These are phyloP conservation scores for Lecanosticta acicola DNA, from an alignment of 2,329 filamentous ascomycete species.

Conservation along the genomic window DNA sequence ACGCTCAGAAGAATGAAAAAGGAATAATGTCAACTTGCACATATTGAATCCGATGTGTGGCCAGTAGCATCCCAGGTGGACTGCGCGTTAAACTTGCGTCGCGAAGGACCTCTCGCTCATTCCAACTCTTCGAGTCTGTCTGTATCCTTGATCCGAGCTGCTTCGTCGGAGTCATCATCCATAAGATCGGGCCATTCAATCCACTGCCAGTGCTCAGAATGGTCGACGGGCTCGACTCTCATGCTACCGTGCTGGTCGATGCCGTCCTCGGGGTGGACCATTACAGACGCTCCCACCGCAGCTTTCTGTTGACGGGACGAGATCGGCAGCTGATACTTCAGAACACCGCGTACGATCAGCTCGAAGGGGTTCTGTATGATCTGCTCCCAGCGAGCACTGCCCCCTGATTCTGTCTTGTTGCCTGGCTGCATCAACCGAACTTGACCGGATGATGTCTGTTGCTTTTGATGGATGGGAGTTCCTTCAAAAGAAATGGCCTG, in stretches of 20 bases:
- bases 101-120: too few species aligned
- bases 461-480: constrained; percentile 71
- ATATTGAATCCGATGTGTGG: constrained; percentile 17
- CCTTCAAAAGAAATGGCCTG: constrained; percentile 84
- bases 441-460: constrained; percentile 71
- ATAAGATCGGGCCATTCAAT: constrained; percentile 24
- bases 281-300: constrained; percentile 40
- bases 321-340: constrained; percentile 70
- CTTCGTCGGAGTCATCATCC: constrained; percentile 8
- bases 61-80: background rate
- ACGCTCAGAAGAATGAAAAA: constrained; percentile 17
- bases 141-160: background rate
- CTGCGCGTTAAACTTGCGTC: too few species aligned
- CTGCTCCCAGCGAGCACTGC: constrained; percentile 80
- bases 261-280: constrained; percentile 38
- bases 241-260: constrained; percentile 26
- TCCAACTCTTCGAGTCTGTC: constrained; percentile 8
- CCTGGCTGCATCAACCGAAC: constrained; percentile 77
- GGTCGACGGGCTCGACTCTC: constrained; percentile 25
- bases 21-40: constrained; percentile 13
- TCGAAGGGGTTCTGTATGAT: constrained; percentile 91
- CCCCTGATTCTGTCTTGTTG: constrained; percentile 77
- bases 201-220: constrained; percentile 30
- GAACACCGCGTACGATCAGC: constrained; percentile 80
- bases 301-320: constrained; percentile 51